Percentiles rank a stretch among this genome's conserved stretches.
Conservation (phyloP, 345 rosid species). For the Euphorbia pulcherrima region DNA sequence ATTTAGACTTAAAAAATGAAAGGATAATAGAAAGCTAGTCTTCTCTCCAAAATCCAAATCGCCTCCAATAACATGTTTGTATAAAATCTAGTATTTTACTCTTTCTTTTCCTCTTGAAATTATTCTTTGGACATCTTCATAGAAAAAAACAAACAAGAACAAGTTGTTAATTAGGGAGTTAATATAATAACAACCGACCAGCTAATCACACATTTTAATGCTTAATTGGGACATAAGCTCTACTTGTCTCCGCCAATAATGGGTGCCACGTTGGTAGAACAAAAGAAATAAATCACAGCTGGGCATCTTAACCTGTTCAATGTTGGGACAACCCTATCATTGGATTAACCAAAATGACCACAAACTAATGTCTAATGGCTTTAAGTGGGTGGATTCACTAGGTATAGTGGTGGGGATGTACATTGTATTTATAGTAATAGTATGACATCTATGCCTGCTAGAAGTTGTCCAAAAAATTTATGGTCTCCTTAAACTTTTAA, state of each 20-base stretch:
- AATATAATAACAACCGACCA: slow-evolving; percentile 2
- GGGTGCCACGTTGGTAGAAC: slow-evolving; percentile 25
- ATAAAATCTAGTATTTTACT: neutral
- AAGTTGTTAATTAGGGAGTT: neutral
- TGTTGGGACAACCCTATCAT: slow-evolving; percentile 19
- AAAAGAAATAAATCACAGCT: neutral
- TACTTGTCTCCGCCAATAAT: neutral
- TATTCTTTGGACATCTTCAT: slow-evolving; percentile 6
- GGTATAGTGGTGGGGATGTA: neutral
- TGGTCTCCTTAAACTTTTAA: too few relatives aligned
- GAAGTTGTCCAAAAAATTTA: too few relatives aligned
- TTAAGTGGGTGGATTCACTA: slow-evolving; percentile 24
- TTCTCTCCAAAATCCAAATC: neutral
- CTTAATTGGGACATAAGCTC: slow-evolving; percentile 4
- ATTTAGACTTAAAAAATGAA: too few relatives aligned
- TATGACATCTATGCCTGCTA: too few relatives aligned
- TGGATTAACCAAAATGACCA: slow-evolving; percentile 17
- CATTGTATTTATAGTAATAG: neutral
- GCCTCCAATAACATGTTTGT: neutral
- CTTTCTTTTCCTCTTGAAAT: slow-evolving; percentile 1
- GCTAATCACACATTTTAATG: neutral
- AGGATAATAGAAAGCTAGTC: neutral
- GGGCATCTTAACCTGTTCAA: slow-evolving; percentile 10
- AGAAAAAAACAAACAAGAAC: slow-evolving; percentile 13
- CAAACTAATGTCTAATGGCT: neutral